Evolutionary conservation across 208 protist genomes (phyloP).

Genomic region (Naegleria lovaniensis): DNA sequence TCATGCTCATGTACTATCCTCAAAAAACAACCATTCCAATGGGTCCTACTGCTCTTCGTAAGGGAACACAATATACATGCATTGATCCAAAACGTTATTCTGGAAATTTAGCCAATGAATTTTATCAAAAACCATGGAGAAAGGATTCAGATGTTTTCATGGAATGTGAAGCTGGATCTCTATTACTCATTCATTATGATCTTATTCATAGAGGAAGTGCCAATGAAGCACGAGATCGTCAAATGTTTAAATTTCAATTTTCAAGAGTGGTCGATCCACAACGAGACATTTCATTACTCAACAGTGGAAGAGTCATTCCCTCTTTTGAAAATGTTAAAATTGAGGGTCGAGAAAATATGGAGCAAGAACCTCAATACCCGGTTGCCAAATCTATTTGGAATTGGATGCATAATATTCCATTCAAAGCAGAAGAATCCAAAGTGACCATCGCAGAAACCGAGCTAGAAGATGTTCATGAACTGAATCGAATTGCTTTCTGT

Average conservation of each 20-base stretch:
- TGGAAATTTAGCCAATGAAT: neutral
- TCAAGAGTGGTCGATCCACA: neutral
- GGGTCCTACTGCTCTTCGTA: neutral
- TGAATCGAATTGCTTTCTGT: neutral
- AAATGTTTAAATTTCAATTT: conserved; percentile 27
- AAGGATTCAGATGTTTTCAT: neutral
- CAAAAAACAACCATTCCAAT: neutral
- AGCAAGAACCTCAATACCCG: neutral
- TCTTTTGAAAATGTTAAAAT: neutral
- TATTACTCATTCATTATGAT: conserved; percentile 27
- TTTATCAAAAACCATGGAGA: neutral
- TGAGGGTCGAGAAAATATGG: neutral
- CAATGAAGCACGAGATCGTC: neutral
- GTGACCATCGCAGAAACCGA: neutral
- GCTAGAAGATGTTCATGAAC: neutral
- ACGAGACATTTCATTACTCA: too few relatives aligned
- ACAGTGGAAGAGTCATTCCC: neutral
- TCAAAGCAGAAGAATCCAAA: neutral
- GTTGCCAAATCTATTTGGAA: neutral
- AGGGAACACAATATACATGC: neutral
- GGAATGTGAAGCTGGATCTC: neutral
- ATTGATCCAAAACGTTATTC: conserved; percentile 17
- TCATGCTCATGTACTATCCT: conserved; percentile 24
- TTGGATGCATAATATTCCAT: conserved; percentile 10
- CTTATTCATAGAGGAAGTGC: neutral